Percentiles rank a stretch among this genome's conserved stretches.
Conservation (phyloP, 495 filamentous ascomycete species). For the Aspergillus haitiensis region DNA sequence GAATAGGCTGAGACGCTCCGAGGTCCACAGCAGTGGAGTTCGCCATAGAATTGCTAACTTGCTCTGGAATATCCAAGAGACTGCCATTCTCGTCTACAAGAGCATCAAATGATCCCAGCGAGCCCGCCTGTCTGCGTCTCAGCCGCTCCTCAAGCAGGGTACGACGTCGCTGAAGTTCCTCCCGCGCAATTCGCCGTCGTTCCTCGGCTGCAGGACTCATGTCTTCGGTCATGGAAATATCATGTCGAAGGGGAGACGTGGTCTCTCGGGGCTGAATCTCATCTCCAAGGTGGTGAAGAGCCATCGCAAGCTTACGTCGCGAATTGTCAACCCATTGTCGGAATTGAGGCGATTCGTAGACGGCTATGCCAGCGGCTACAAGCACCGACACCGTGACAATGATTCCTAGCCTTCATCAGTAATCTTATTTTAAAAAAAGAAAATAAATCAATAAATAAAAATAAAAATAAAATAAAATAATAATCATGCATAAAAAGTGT, state of each 20-base stretch:
- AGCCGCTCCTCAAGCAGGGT: constrained; percentile 42
- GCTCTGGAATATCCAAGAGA: constrained; percentile 30
- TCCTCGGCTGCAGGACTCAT: constrained; percentile 66
- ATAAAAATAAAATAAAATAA: neutral
- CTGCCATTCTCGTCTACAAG: constrained; percentile 56
- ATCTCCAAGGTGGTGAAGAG: constrained; percentile 75
- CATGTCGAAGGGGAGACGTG: constrained; percentile 32
- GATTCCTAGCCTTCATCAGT: constrained; percentile 54
- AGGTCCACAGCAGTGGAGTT: constrained; percentile 49
- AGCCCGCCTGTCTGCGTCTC: constrained; percentile 24
- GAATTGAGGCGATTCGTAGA: constrained; percentile 82
- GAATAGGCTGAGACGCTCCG: constrained; percentile 55
- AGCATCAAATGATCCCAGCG: constrained; percentile 51
- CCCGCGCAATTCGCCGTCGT: constrained; percentile 64
- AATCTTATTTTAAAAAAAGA: neutral
- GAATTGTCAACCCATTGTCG: constrained; percentile 73
- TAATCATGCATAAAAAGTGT: constrained; percentile 1
- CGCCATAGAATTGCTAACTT: constrained; percentile 22
- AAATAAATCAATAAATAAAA: neutral
- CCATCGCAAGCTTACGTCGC: constrained; percentile 74
- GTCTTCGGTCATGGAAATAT: constrained; percentile 57
- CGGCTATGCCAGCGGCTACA: constrained; percentile 77
- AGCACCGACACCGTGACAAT: constrained; percentile 74
- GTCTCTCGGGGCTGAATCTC: constrained; percentile 60
- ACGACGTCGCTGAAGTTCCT: constrained; percentile 70